phyloP scores from a whole-genome alignment of 2,329 filamentous ascomycete genomes.

The Zalaria obscura region DNA sequence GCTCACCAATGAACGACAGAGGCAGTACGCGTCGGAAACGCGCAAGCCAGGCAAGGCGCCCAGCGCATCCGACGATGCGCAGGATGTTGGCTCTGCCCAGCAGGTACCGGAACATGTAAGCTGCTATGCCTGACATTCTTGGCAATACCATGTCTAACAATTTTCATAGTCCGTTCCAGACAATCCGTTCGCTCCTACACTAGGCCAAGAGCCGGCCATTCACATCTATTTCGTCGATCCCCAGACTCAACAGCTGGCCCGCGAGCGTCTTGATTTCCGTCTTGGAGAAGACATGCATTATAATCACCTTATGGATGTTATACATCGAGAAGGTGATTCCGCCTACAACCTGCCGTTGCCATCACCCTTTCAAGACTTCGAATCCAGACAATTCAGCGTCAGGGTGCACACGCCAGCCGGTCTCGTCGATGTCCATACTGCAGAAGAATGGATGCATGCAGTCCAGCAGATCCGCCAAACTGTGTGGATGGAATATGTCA shows the following conservation, averaged over 20 bases:
- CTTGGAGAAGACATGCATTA: conserved; percentile 1
- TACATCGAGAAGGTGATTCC: background rate
- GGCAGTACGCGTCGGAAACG: conserved; percentile 42
- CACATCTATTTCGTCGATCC: conserved; percentile 2
- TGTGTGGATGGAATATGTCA: conserved; percentile 2
- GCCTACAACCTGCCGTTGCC: background rate
- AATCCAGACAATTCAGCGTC: conserved; percentile 1
- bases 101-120: too few relatives aligned
- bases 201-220: background rate
- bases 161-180: background rate
- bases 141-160: too few relatives aligned
- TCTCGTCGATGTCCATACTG: conserved; percentile 1
- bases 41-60: conserved; percentile 14
- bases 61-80: background rate
- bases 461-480: conserved; percentile 3
- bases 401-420: conserved; percentile 5
- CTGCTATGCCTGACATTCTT: too few relatives aligned
- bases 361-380: background rate
- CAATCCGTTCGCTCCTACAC: background rate
- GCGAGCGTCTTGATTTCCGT: conserved; percentile 2
- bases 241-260: background rate
- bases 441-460: conserved; percentile 3
- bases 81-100: too few relatives aligned
- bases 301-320: conserved; percentile 1
- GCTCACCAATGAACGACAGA: conserved; percentile 46